Percentiles rank a stretch among this genome's conserved stretches.
Conservation (phyloP, 495 filamentous ascomycete species). For the Astrocystis sublimbata region DNA sequence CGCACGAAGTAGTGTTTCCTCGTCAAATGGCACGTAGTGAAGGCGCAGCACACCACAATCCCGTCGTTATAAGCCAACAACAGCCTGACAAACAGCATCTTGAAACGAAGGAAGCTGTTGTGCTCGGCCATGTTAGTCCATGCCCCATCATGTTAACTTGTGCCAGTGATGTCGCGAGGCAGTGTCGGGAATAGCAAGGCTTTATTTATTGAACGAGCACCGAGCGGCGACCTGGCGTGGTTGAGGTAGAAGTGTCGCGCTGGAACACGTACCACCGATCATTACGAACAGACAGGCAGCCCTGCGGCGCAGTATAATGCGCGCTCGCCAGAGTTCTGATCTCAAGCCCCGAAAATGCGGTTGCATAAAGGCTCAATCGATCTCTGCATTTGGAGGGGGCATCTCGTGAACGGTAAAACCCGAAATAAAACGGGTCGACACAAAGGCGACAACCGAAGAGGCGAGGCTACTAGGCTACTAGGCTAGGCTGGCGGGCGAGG, state of each 20-base stretch:
- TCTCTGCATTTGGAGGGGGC: background rate
- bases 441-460: background rate
- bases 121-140: background rate
- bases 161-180: background rate
- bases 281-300: background rate
- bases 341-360: background rate
- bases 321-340: background rate
- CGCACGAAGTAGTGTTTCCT: too few relatives aligned
- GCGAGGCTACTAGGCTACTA: too few relatives aligned
- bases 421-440: background rate
- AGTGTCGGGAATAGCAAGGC: conserved; percentile 13
- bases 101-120: too few relatives aligned
- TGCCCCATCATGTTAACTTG: background rate
- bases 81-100: too few relatives aligned
- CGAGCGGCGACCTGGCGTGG: background rate
- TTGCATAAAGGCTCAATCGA: background rate
- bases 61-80: background rate
- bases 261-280: background rate
- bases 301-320: background rate
- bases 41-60: background rate
- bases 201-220: too few relatives aligned
- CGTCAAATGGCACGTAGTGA: too few relatives aligned
- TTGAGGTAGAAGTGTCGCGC: background rate
- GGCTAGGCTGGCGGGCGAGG: background rate
- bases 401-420: background rate